Percentiles rank a stretch among this genome's conserved stretches.
Conservation (phyloP, 306 rosid species). For the Senna siamea region DNA sequence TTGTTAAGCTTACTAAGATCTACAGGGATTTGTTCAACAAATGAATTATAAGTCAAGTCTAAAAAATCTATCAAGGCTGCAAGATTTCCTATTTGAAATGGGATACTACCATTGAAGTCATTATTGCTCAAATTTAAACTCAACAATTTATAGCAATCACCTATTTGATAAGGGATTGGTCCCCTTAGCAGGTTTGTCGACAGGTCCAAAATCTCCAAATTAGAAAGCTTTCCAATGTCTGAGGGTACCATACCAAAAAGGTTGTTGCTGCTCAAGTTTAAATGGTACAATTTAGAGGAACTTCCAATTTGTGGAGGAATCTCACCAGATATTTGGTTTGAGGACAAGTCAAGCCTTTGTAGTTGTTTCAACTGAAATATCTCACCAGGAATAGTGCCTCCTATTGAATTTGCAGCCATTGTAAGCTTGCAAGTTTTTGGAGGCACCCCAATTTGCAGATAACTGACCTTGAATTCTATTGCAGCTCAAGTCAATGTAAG, state of each 20-base stretch:
- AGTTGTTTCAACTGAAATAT: neutral
- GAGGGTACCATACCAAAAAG: constrained; percentile 26
- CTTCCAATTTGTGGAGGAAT: neutral
- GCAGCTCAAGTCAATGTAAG: constrained; percentile 20
- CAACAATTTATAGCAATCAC: constrained; percentile 25
- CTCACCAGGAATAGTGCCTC: neutral
- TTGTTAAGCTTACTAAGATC: constrained; percentile 32
- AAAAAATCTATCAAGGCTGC: constrained; percentile 14
- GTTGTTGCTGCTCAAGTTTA: neutral
- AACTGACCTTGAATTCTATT: neutral
- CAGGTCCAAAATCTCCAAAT: constrained; percentile 38
- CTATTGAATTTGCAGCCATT: neutral
- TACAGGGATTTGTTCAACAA: constrained; percentile 21
- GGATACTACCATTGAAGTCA: constrained; percentile 35
- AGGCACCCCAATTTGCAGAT: neutral
- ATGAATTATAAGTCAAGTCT: neutral
- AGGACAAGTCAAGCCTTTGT: neutral
- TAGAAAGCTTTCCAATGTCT: constrained; percentile 36
- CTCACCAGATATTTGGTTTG: neutral
- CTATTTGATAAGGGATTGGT: constrained; percentile 39
- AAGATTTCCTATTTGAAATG: constrained; percentile 39
- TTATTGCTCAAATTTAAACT: constrained; percentile 21
- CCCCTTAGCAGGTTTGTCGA: constrained; percentile 44
- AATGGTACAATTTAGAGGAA: neutral
- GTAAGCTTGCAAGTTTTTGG: neutral